These are phyloP conservation scores for Naumovozyma dairenensis DNA, from an alignment of 805 yeast species.

Conservation along the genomic window DNA sequence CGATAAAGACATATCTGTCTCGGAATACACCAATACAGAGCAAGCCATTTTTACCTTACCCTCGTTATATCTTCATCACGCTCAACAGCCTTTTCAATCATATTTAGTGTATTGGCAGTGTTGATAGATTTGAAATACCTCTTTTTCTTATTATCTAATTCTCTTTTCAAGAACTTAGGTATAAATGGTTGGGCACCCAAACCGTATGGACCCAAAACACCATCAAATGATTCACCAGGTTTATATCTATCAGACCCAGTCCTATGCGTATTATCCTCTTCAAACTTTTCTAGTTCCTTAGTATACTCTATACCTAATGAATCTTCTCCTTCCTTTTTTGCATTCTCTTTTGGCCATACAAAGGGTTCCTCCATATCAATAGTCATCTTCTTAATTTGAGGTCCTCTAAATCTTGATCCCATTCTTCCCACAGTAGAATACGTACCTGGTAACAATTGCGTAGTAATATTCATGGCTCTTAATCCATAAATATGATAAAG, in stretches of 20 bases:
- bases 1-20: too few species aligned
- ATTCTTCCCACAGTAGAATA: slow-evolving; percentile 51
- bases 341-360: slow-evolving; percentile 76
- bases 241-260: slow-evolving; percentile 61
- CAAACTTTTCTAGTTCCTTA: slow-evolving; percentile 41
- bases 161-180: slow-evolving; percentile 37
- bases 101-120: too few species aligned
- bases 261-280: slow-evolving; percentile 32
- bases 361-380: slow-evolving; percentile 94
- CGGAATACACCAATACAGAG: too few species aligned
- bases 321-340: slow-evolving; percentile 32
- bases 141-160: slow-evolving; percentile 37
- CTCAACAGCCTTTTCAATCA: too few species aligned
- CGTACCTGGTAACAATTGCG: slow-evolving; percentile 68
- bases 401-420: slow-evolving; percentile 60
- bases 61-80: too few species aligned
- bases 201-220: slow-evolving; percentile 46
- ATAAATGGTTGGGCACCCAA: slow-evolving; percentile 58
- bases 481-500: slow-evolving; percentile 83
- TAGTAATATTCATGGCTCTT: slow-evolving; percentile 79
- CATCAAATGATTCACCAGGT: slow-evolving; percentile 67
- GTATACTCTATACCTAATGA: neutral
- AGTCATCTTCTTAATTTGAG: slow-evolving; percentile 91
- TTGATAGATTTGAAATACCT: slow-evolving; percentile 13
- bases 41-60: too few species aligned